A percentile compares a stretch with the other conserved stretches of the same genome.
Conservation (phyloP, 2,329 filamentous ascomycete genomes). For the Aspergillus piperis region DNA sequence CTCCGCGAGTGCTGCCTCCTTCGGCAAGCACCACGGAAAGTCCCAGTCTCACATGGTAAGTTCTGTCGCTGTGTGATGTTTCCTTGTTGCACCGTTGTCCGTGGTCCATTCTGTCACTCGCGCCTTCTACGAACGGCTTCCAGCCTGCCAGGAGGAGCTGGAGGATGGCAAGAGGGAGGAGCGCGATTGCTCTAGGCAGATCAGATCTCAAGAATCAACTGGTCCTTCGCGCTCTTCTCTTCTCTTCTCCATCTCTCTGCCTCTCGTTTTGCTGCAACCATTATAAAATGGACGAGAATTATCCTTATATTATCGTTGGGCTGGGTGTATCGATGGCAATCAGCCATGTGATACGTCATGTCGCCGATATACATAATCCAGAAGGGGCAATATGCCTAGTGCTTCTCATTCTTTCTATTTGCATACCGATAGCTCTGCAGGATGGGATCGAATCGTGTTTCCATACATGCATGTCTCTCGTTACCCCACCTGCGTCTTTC, state of each 20-base stretch:
- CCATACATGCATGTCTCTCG: too few relatives aligned
- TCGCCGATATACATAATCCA: too few relatives aligned
- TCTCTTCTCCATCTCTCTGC: neutral
- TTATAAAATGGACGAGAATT: too few relatives aligned
- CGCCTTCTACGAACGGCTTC: neutral
- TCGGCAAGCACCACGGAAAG: slow-evolving; percentile 56
- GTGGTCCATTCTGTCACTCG: neutral
- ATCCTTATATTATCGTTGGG: too few relatives aligned
- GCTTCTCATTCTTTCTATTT: too few relatives aligned
- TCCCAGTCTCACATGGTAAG: slow-evolving; percentile 59
- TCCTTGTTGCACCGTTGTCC: neutral
- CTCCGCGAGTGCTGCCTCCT: slow-evolving; percentile 35
- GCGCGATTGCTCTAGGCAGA: neutral
- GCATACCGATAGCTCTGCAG: too few relatives aligned
- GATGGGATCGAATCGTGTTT: too few relatives aligned
- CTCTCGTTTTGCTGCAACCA: neutral
- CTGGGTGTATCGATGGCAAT: too few relatives aligned
- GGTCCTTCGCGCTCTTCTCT: neutral
- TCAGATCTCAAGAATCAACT: neutral
- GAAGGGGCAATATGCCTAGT: too few relatives aligned
- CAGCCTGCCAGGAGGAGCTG: neutral
- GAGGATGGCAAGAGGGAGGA: neutral
- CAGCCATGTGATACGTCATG: too few relatives aligned
- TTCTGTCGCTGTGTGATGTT: slow-evolving; percentile 15
- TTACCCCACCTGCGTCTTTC: too few relatives aligned